Base-by-base conservation (phyloP, 176 grass and related monocot genomes). In the Musa acuminata region DNA sequence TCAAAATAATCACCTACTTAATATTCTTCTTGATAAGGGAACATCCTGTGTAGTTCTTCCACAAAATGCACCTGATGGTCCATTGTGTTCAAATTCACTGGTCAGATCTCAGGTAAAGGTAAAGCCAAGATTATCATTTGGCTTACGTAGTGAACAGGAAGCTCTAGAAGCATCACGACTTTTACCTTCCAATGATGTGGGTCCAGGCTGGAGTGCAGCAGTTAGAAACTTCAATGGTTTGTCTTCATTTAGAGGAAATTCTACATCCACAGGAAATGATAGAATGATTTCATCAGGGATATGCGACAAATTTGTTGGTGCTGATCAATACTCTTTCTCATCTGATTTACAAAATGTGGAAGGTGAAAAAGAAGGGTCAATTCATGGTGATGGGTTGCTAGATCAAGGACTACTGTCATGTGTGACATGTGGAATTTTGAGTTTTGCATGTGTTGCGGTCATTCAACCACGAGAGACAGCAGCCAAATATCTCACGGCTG, bases 391-490 rank as follows among this genome's bases (percentile, higher is more conserved):
- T 19, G 88, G 90, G 29, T 70, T 99, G 24, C 83, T 99, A 81
- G 90, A 99, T 80, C 90, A 91, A 87, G 95, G 95, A 71, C 69
- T 89, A 55, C 82, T 99, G 74, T 92, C 95, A 51, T 99, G 95
- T 52, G 90, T 99, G 59, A 87, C 90, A 72, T 99, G 95, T 80
- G 90, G 95, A 64, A 94, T 99, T 85, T 82, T 99, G 86, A 99
- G 88, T 68, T 99, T 89, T 89, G 86, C 86, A 67, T 99, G 95
- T 80, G 84, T 94, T 76, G 95, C 90, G 54, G 83, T 99, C 13
- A 79, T 99, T 87, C 88, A 91, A 83, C 95, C 90, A 71, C 91
- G 77, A 87, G 85, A 99, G 78, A 73, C 80, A 67, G 82, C 90
- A 55, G 82, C 86, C 19, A 87, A 87, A 72, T 94, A 85, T 87